Conservation (phyloP, 2,329 filamentous ascomycete species). For the Cercospora sp. region DNA sequence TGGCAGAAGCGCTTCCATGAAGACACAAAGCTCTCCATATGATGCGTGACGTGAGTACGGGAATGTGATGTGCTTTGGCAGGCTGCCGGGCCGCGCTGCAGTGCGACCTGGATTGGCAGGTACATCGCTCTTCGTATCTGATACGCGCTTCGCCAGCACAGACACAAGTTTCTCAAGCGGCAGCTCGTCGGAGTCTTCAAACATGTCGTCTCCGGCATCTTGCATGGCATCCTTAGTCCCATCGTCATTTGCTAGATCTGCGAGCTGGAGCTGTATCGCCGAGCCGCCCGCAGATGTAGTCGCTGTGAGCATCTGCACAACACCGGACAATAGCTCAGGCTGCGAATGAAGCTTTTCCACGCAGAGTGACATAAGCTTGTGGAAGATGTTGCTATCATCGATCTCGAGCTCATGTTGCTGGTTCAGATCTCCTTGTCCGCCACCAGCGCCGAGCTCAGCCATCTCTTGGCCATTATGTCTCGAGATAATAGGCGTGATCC, state of each 20-base stretch:
- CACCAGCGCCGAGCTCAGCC: slow-evolving; percentile 73
- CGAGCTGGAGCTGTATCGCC: slow-evolving; percentile 29
- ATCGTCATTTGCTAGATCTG: slow-evolving; percentile 29
- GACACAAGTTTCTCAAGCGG: slow-evolving; percentile 36
- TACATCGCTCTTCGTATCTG: slow-evolving; percentile 28
- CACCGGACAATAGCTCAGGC: slow-evolving; percentile 38
- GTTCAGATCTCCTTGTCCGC: slow-evolving; percentile 73
- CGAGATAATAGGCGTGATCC: slow-evolving; percentile 76
- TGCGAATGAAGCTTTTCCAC: slow-evolving; percentile 40
- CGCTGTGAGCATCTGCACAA: slow-evolving; percentile 40
- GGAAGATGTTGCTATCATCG: slow-evolving; percentile 49
- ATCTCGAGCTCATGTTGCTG: slow-evolving; percentile 66
- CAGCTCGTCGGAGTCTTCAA: slow-evolving; percentile 52
- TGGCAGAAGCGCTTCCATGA: slow-evolving; percentile 69
- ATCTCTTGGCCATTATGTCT: slow-evolving; percentile 58
- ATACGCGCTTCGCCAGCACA: slow-evolving; percentile 35
- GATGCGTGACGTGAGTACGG: slow-evolving; percentile 91
- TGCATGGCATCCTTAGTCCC: slow-evolving; percentile 12
- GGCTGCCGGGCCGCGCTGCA: slow-evolving; percentile 3
- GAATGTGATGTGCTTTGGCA: slow-evolving; percentile 54
- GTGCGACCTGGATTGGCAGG: slow-evolving; percentile 19
- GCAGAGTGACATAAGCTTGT: slow-evolving; percentile 57
- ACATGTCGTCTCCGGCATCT: slow-evolving; percentile 52
- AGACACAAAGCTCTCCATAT: slow-evolving; percentile 71
- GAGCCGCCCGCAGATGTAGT: slow-evolving; percentile 24